Evolutionary conservation across 73 alveolate species (phyloP), one percentile per base, ranked within the genome.

Genomic region (Blepharisma stoltei): DNA sequence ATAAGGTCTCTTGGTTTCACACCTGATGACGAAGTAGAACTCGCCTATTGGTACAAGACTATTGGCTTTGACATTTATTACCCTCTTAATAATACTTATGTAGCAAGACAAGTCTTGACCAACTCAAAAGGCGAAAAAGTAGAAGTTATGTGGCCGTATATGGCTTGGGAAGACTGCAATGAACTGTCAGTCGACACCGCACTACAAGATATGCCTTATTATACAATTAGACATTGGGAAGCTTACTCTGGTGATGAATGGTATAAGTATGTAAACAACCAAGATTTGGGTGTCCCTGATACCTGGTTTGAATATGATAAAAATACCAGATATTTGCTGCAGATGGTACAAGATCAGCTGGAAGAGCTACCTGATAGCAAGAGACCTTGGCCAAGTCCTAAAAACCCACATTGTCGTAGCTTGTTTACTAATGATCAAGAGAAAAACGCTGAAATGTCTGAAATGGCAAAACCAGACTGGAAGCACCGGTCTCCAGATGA

Each of bases 61-160:
- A 52, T 54, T 60, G 98, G 98, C 18, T 78, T 92, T 52, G 98
- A 92, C 80, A 91, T 90, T 20, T 92, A 82, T 77, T 92, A 90
- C 80, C 92, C 90, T 54, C 81, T 92, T 52, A 92, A 90, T 70
- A 83, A 89, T 53, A 93, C 95, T 69, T 92, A 90, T 77, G 88
- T 90, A 41, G 90, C 91, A 41, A 89, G 98, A 87, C 86, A 92
- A 70, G 96, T 92, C 27, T 93, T 92, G 32, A 90, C 98, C 41
- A 92, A 92, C 76, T 92, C 96, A 45, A 92, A 92, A 78, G 98
- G 98, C 70, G 98, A 92, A 83, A 92, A 92, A 78, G 95, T 90
- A 52, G 98, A 92, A 84, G 86, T 86, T 23, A 80, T 92, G 14
- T 92, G 98, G 98, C 95, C 95, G 41, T 88, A 86, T 8, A 86